Evolutionary conservation across 23 red algal species (phyloP), one percentile per base, ranked within the genome.

Genomic region (Agarophyton chilense): DNA sequence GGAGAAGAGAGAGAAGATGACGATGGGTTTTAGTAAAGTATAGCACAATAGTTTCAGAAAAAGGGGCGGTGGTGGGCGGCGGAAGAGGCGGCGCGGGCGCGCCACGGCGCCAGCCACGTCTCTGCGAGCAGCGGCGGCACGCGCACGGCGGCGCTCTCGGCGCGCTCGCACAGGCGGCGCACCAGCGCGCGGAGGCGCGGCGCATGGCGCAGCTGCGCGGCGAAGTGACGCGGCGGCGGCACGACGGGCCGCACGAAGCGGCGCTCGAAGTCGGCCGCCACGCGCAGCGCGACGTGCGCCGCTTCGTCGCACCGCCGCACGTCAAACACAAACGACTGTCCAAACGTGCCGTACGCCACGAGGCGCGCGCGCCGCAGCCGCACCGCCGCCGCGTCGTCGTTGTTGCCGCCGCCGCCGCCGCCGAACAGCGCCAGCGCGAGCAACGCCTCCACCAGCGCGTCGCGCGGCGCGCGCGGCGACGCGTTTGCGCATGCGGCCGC

Each of bases 161-260:
- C 64, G 10, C 64, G 41, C 33, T 33, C 21, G 14, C 45, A 50
- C 40, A 25, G 14, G 24, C 50, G 7, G 26, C 26, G 13, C 60
- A n/a, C 25, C 65, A 47, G 41, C 41, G 38, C 33, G 49, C 19
- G 25, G 39, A 45, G 44, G 17, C 62, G 19, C 4, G 16, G 12
- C 9, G 40, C 7, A 38, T 38, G 17, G 32, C 31, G n/a, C 18
- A 2, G 47, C 52, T 41, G n/a, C n/a, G n/a, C n/a, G n/a, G n/a
- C n/a, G 31, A 86, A 86, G 56, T 44, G 32, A 21, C 38, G 41
- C 60, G 41, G 44, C 49, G 82, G 82, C 49, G 82, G 82, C 26
- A 21, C 13, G 14, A 19, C 36, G 25, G 62, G 16, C n/a, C 25
- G 10, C 9, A 63, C 44, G 25, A 71, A 45, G 16, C 0, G 16